Percentiles rank a stretch among this genome's conserved stretches.
These are phyloP conservation scores for Colletotrichum echinochloae DNA, from an alignment of 2,329 filamentous ascomycete genomes.

Conservation along the genomic window DNA sequence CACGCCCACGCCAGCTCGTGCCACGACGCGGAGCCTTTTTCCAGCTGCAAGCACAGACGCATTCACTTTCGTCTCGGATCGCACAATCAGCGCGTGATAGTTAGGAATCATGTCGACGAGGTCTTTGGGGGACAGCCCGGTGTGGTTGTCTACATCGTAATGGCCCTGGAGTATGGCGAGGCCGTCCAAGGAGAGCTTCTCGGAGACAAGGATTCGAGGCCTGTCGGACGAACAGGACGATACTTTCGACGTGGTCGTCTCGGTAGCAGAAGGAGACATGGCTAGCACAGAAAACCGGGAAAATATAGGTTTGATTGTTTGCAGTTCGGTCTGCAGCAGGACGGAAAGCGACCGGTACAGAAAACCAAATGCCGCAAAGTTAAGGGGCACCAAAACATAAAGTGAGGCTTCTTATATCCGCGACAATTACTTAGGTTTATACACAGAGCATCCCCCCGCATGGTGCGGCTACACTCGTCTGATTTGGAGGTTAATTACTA, in stretches of 20 bases:
- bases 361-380: background rate
- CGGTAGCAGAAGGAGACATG: slow-evolving; percentile 46
- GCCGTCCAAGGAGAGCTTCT: slow-evolving; percentile 85
- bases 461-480: slow-evolving; percentile 7
- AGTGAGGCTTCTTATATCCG: background rate
- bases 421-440: slow-evolving; percentile 27
- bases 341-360: background rate
- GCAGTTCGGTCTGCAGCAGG: background rate
- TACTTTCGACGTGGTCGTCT: slow-evolving; percentile 40
- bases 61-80: slow-evolving; percentile 86
- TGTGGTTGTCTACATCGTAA: slow-evolving; percentile 77
- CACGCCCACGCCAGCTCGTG: slow-evolving; percentile 83
- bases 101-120: slow-evolving; percentile 74
- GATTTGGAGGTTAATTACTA: background rate
- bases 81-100: slow-evolving; percentile 83
- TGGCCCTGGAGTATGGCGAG: slow-evolving; percentile 74
- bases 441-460: slow-evolving; percentile 28
- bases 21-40: slow-evolving; percentile 79
- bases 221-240: slow-evolving; percentile 41
- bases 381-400: background rate
- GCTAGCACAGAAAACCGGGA: no score
- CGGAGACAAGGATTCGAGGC: slow-evolving; percentile 75
- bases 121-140: slow-evolving; percentile 71
- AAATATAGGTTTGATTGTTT: background rate
- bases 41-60: slow-evolving; percentile 74